phyloP scores from a whole-genome alignment of 805 yeast species.

The Metschnikowia dekortorum region DNA sequence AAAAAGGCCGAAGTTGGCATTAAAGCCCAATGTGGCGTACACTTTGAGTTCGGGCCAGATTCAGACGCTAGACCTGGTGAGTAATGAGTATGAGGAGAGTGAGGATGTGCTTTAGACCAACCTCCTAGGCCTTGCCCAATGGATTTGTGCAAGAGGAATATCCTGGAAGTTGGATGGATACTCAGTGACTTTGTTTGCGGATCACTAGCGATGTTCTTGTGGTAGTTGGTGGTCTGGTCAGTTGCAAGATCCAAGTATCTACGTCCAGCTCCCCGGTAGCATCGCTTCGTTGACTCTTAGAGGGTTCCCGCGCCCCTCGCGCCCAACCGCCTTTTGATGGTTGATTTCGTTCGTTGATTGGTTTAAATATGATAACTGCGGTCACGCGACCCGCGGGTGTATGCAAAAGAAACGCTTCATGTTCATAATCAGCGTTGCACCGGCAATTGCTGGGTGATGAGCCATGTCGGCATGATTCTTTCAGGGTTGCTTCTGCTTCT shows the following conservation, averaged over 20 bases:
- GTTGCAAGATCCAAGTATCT: too few relatives aligned
- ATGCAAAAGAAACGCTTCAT: slow-evolving; percentile 3
- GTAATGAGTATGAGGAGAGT: not conserved
- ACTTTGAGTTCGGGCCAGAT: not conserved
- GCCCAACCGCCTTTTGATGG: not conserved
- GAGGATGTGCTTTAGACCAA: not conserved
- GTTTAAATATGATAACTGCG: slow-evolving; percentile 1
- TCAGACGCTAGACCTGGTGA: not conserved
- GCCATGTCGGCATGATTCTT: not conserved
- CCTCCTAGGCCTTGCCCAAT: not conserved
- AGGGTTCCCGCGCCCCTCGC: not conserved
- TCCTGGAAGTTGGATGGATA: too few relatives aligned
- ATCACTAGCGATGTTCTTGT: too few relatives aligned
- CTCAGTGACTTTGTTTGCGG: too few relatives aligned
- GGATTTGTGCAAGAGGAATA: too few relatives aligned
- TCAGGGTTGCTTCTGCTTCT: not conserved
- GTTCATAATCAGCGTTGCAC: not conserved
- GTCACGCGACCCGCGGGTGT: slow-evolving; percentile 1
- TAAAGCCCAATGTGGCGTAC: not conserved
- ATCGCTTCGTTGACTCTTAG: too few relatives aligned
- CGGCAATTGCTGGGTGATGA: not conserved
- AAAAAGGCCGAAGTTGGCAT: not conserved
- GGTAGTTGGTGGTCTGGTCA: too few relatives aligned
- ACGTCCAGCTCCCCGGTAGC: too few relatives aligned
- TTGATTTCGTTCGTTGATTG: not conserved